A percentile compares a stretch with the other conserved stretches of the same genome.
These are phyloP conservation scores for Magnusiomyces sp. DNA, from an alignment of 1,139 yeast species.

Conservation along the genomic window DNA sequence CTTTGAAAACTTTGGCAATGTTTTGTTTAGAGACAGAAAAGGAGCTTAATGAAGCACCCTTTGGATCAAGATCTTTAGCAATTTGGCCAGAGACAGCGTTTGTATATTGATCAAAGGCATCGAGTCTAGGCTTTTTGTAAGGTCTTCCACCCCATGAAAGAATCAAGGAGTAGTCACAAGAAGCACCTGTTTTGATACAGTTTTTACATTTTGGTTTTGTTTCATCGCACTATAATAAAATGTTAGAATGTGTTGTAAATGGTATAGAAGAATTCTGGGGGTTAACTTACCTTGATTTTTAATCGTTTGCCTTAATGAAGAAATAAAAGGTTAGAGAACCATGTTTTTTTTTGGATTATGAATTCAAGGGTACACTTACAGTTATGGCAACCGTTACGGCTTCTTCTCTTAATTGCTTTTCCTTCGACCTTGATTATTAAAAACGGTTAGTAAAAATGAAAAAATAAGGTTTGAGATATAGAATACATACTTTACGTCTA, in stretches of 20 bases:
- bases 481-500: constrained; percentile 1
- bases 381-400: constrained; percentile 29
- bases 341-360: background rate
- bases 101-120: constrained; percentile 1
- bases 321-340: background rate
- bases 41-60: background rate
- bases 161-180: constrained; percentile 59
- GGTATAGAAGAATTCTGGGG: background rate
- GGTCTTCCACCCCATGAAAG: constrained; percentile 79
- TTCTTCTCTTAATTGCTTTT: constrained; percentile 22
- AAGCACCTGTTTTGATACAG: constrained; percentile 43
- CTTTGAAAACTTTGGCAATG: constrained; percentile 17
- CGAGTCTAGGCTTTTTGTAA: constrained; percentile 32
- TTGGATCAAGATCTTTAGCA: background rate
- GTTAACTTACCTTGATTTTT: constrained; percentile 26
- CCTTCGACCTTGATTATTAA: constrained; percentile 10
- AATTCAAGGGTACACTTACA: constrained; percentile 18
- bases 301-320: constrained; percentile 20
- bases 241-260: background rate
- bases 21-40: constrained; percentile 11
- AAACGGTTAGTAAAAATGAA: background rate
- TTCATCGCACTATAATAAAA: constrained; percentile 60
- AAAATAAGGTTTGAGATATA: background rate
- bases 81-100: background rate
- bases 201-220: constrained; percentile 54